Evolutionary conservation across 2,329 filamentous ascomycete genomes (phyloP).

Genomic region (Penicillium hordei): DNA sequence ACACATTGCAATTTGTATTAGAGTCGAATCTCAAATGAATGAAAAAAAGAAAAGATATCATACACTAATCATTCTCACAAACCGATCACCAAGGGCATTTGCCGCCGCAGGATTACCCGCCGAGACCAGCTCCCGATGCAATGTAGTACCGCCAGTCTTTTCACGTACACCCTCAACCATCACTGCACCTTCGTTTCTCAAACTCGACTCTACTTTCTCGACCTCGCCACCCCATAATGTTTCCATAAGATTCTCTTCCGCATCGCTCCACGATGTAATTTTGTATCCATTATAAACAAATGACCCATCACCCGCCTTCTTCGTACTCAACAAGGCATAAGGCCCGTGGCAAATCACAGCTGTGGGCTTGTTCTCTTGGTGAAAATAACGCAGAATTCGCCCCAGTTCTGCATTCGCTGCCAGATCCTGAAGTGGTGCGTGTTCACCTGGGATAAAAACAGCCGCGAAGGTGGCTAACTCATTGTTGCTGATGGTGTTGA

Average conservation of each 20-base stretch:
- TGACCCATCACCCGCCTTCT: slow-evolving; percentile 32
- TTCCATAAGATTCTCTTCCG: slow-evolving; percentile 50
- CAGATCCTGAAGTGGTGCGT: slow-evolving; percentile 46
- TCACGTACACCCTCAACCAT: slow-evolving; percentile 47
- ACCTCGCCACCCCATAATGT: slow-evolving; percentile 45
- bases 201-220: slow-evolving; percentile 42
- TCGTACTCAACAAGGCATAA: slow-evolving; percentile 47
- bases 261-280: slow-evolving; percentile 48
- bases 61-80: slow-evolving; percentile 36
- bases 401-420: slow-evolving; percentile 46
- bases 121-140: slow-evolving; percentile 44
- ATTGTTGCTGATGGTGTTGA: slow-evolving; percentile 41
- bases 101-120: slow-evolving; percentile 38
- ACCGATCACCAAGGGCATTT: slow-evolving; percentile 33
- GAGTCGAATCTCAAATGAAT: neutral
- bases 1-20: neutral
- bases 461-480: slow-evolving; percentile 43
- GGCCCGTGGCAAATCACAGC: slow-evolving; percentile 51
- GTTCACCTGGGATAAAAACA: slow-evolving; percentile 49
- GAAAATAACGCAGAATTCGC: slow-evolving; percentile 45
- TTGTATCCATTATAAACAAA: slow-evolving; percentile 50
- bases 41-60: neutral
- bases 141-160: slow-evolving; percentile 44
- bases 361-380: slow-evolving; percentile 44
- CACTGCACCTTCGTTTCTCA: slow-evolving; percentile 43